Evolutionary conservation across 208 protist genomes (phyloP).

Genomic region (Trypanosoma melophagium): DNA sequence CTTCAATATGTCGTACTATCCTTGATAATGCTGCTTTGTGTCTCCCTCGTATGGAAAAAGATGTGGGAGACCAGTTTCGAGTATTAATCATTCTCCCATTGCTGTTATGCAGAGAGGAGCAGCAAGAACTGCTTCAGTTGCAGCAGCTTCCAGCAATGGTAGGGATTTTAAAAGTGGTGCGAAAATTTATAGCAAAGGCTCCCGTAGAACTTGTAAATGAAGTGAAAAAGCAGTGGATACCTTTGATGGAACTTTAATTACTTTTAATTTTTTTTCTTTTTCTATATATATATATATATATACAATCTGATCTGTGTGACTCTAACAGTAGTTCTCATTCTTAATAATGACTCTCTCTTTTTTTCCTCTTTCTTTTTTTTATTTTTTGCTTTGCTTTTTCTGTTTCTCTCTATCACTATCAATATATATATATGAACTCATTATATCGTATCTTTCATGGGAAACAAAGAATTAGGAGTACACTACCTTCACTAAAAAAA

Average conservation of each 20-base stretch:
- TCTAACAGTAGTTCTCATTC: background rate
- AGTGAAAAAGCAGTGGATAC: slow-evolving; percentile 8
- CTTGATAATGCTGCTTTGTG: background rate
- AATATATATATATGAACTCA: background rate
- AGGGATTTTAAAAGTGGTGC: background rate
- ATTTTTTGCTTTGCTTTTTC: background rate
- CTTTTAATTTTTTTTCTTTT: background rate
- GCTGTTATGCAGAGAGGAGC: background rate
- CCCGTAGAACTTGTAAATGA: slow-evolving; percentile 1
- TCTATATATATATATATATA: background rate
- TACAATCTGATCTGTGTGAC: background rate
- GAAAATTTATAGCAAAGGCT: slow-evolving; percentile 1
- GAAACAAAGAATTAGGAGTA: background rate
- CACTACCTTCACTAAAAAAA: background rate
- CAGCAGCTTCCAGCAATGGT: background rate
- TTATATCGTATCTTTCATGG: background rate
- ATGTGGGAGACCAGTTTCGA: slow-evolving; percentile 14
- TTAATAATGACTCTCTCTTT: background rate
- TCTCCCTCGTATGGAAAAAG: slow-evolving; percentile 5
- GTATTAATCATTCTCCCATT: slow-evolving; percentile 3
- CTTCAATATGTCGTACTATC: background rate
- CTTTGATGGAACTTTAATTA: background rate
- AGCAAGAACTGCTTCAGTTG: background rate
- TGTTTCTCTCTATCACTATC: background rate
- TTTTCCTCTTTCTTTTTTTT: background rate